A percentile compares a stretch with the other conserved stretches of the same genome.
These are phyloP conservation scores for Arthroderma sp. DNA, from an alignment of 2,329 filamentous ascomycete species.

Conservation along the genomic window DNA sequence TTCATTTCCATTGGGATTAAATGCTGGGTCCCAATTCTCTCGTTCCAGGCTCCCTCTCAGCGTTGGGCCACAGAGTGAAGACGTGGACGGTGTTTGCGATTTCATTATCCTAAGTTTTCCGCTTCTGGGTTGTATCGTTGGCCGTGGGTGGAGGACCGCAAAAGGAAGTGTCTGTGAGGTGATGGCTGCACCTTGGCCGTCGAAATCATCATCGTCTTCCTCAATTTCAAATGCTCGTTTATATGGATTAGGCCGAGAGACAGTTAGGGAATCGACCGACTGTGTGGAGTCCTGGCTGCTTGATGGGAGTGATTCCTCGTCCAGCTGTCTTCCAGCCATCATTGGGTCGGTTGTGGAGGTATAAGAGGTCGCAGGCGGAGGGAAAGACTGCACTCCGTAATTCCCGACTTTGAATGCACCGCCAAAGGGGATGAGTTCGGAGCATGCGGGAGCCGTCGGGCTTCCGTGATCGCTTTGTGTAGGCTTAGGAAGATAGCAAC, in stretches of 20 bases:
- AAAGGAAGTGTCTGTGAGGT: not conserved
- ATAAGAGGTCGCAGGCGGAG: slow-evolving; percentile 23
- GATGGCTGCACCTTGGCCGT: slow-evolving; percentile 21
- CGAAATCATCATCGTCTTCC: slow-evolving; percentile 23
- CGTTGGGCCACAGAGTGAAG: slow-evolving; percentile 11
- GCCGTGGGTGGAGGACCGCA: slow-evolving; percentile 14
- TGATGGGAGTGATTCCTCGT: slow-evolving; percentile 30
- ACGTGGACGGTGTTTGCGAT: slow-evolving; percentile 10
- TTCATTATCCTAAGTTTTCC: slow-evolving; percentile 17
- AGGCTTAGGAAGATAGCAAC: not conserved
- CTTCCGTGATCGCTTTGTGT: slow-evolving; percentile 10
- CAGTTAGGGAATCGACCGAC: slow-evolving; percentile 14
- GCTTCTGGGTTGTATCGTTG: slow-evolving; percentile 25
- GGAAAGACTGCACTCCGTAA: slow-evolving; percentile 45
- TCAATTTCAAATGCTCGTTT: slow-evolving; percentile 29
- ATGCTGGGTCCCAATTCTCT: slow-evolving; percentile 11
- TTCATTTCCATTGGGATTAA: slow-evolving; percentile 13
- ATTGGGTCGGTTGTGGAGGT: slow-evolving; percentile 19
- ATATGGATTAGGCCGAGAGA: slow-evolving; percentile 27
- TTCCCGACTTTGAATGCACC: slow-evolving; percentile 67
- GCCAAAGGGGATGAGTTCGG: slow-evolving; percentile 67
- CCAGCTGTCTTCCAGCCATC: slow-evolving; percentile 23
- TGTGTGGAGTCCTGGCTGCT: slow-evolving; percentile 29
- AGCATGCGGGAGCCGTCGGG: slow-evolving; percentile 24
- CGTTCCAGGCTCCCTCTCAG: slow-evolving; percentile 10